Base-by-base conservation (phyloP, 1,284 basidiomycete genomes). In the Tilletia horrida region DNA sequence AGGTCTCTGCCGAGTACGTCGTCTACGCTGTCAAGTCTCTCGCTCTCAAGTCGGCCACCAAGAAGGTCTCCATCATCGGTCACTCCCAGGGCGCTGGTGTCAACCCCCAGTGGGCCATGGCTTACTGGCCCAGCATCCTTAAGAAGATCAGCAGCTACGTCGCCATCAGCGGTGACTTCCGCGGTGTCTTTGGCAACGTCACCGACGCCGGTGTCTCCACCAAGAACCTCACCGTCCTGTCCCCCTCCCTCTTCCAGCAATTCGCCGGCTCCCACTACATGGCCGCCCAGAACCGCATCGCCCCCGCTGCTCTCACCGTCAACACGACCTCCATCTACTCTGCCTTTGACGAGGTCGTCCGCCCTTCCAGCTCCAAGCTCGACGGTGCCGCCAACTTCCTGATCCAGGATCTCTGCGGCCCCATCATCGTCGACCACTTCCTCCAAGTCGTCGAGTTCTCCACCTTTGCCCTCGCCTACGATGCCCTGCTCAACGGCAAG, bases 1-100 rank as follows among this genome's bases (percentile, higher is more conserved):
- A 83, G 65, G 44, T 69, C 40, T 74, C 71, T 14, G 73, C 75
- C 45, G 81, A 82, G 66, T 82, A 80, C 69, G 76, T 83, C 66
- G 82, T 80, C 14, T 75, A 74, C 66, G 72, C 66, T 44, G 76
- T 82, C 67, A 63, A 71, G 23, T 42, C 55, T 25, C 73, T 83
- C 25, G 73, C 81, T 0, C 42, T 69, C 14, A 65, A 75, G 65
- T 74, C 71, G 23, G 65, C 64, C 25, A 81, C 77, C 7, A 71
- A 73, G 21, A 77, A 78, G 65, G 76, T 83, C 23, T 71, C 73
- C 47, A 47, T 80, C 47, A 73, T 83, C 63, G 74, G 73, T 9
- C 82, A 83, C 69, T 79, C 76, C 29, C 80, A 83, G 63, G 82
- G 81, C 25, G 50, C 21, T 8, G 73, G 71, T 42, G 50, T 71